These are phyloP conservation scores for Leucocoprinus sp. DNA, from an alignment of 768 basidiomycete genomes.

Conservation along the genomic window DNA sequence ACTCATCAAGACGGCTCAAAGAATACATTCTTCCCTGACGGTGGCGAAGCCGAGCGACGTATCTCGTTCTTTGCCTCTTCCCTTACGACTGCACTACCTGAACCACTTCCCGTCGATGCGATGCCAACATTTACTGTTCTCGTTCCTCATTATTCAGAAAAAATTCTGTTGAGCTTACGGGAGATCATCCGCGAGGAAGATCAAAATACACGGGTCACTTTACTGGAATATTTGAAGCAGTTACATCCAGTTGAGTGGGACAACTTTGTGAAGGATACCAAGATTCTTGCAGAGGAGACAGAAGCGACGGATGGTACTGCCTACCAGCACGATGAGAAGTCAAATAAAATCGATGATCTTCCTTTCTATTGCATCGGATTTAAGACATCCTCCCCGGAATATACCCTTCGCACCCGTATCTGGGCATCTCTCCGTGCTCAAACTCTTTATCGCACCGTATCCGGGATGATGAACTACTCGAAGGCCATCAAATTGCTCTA, in stretches of 20 bases:
- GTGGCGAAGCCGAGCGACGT: constrained; percentile 93
- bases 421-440: constrained; percentile 99
- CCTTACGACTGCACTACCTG: constrained; percentile 90
- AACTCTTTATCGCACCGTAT: constrained; percentile 96
- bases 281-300: constrained; percentile 92
- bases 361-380: constrained; percentile 99
- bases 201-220: constrained; percentile 90
- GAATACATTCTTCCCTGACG: constrained; percentile 85
- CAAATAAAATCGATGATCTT: constrained; percentile 76
- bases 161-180: constrained; percentile 90
- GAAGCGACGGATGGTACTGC: constrained; percentile 47
- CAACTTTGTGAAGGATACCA: constrained; percentile 99
- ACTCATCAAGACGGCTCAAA: constrained; percentile 79
- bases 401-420: constrained; percentile 96
- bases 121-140: constrained; percentile 99
- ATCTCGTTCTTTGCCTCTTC: constrained; percentile 99
- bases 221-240: constrained; percentile 97
- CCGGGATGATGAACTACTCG: constrained; percentile 99
- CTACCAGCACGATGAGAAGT: constrained; percentile 64
- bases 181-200: constrained; percentile 99
- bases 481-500: constrained; percentile 99
- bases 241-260: constrained; percentile 99
- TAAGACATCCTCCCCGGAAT: constrained; percentile 98
- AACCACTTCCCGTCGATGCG: constrained; percentile 91
- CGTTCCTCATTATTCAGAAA: constrained; percentile 98